These are phyloP conservation scores for Metschnikowia lachancei DNA, from an alignment of 805 yeast species.

Conservation along the genomic window DNA sequence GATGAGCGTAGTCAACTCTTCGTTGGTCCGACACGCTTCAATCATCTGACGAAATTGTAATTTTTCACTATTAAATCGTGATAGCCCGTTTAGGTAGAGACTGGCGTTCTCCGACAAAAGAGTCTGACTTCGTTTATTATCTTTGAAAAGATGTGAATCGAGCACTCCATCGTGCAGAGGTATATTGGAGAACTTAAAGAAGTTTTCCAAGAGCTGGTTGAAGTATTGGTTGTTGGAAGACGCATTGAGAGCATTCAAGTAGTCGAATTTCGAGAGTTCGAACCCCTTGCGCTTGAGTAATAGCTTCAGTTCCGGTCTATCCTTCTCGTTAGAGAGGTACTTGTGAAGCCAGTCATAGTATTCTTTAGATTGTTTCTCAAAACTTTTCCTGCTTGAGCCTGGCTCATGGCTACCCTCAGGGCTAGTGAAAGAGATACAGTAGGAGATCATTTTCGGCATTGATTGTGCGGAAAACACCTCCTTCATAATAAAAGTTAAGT, in stretches of 20 bases:
- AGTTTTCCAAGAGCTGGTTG: conserved; percentile 35
- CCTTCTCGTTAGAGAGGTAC: conserved; percentile 43
- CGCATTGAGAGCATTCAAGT: conserved; percentile 40
- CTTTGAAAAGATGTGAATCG: conserved; percentile 15
- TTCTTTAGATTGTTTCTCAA: conserved; percentile 42
- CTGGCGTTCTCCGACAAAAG: conserved; percentile 25
- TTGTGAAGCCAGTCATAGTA: conserved; percentile 44
- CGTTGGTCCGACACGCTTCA: conserved; percentile 39
- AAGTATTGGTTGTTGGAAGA: conserved; percentile 40
- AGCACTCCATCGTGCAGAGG: conserved; percentile 14
- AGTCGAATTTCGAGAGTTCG: conserved; percentile 46
- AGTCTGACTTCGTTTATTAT: conserved; percentile 17
- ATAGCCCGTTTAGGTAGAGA: conserved; percentile 33
- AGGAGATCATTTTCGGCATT: conserved; percentile 28
- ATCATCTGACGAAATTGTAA: conserved; percentile 40
- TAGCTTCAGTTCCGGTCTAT: conserved; percentile 40
- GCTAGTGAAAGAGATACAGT: conserved; percentile 10
- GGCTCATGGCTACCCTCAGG: conserved; percentile 23
- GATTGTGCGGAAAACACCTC: conserved; percentile 30
- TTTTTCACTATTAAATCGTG: conserved; percentile 42
- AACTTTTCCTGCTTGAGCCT: conserved; percentile 28
- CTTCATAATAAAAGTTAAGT: conserved; percentile 27
- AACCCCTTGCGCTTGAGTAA: conserved; percentile 36
- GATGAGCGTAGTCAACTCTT: conserved; percentile 37
- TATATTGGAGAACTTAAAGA: conserved; percentile 34